Conservation (phyloP, 148 eudicot species). For the Dysphania ambrosioides region DNA sequence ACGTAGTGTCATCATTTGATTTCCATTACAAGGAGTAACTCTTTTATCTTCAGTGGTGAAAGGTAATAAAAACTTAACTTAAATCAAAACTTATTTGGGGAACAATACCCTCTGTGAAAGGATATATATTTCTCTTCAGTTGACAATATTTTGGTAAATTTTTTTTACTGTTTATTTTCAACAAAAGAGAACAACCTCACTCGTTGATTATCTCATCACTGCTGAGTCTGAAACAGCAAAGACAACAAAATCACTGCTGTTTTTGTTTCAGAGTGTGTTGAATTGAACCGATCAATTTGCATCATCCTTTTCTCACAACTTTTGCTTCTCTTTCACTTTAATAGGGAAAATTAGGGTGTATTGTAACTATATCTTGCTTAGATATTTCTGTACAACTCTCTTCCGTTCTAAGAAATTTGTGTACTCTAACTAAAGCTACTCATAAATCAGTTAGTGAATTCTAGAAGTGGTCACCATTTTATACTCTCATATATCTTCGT, state of each 20-base stretch:
- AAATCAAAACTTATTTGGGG: not conserved
- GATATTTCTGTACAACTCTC: constrained; percentile 31
- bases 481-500: too few relatives aligned
- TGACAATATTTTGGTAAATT: not conserved
- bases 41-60: constrained; percentile 31
- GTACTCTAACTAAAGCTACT: not conserved
- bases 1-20: constrained; percentile 22
- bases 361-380: constrained; percentile 38
- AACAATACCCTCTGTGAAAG: constrained; percentile 28
- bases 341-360: constrained; percentile 25
- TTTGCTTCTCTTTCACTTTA: constrained; percentile 15
- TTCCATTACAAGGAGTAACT: constrained; percentile 23
- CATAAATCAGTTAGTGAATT: not conserved
- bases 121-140: constrained; percentile 32
- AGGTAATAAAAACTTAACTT: not conserved
- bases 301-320: not conserved
- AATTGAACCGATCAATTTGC: constrained; percentile 27
- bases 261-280: constrained; percentile 18
- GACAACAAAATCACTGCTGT: constrained; percentile 19
- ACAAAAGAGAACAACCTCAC: constrained; percentile 1
- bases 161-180: not conserved
- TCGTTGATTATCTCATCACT: constrained; percentile 27
- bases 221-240: constrained; percentile 28
- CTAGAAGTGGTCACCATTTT: not conserved
- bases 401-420: not conserved